Conservation (phyloP, 179 eudicot genomes). For the Spinacia oleracea region DNA sequence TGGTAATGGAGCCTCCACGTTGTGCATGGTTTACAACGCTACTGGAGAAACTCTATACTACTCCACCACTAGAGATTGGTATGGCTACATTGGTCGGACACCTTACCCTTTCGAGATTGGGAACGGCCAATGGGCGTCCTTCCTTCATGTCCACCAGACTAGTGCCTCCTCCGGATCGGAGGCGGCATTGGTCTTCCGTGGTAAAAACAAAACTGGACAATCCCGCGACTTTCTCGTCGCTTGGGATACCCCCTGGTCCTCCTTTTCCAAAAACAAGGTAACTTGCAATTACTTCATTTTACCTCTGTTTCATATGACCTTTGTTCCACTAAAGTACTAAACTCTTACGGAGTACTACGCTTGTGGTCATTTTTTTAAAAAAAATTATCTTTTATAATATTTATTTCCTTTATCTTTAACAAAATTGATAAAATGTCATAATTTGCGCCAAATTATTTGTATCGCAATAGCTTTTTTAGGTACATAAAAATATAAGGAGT, state of each 20-base stretch:
- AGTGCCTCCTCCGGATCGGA: not conserved
- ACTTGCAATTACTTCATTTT: no score
- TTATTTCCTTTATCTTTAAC: no score
- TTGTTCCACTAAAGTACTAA: no score
- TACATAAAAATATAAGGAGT: no score
- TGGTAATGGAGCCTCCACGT: not conserved
- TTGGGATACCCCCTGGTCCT: constrained; percentile 15
- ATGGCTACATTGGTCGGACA: not conserved
- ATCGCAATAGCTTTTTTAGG: no score
- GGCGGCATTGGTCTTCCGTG: not conserved
- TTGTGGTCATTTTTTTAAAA: no score
- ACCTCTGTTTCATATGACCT: no score
- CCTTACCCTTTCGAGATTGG: not conserved
- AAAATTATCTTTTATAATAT: no score
- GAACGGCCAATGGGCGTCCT: constrained; percentile 11
- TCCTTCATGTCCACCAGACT: not conserved
- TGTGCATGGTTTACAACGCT: not conserved
- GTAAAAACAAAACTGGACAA: not conserved
- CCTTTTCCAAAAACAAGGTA: no score
- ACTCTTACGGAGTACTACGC: no score
- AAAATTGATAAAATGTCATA: no score
- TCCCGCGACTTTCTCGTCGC: not conserved
- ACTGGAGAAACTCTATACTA: constrained; percentile 6
- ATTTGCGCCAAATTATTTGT: no score
- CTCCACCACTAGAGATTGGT: not conserved